Evolutionary conservation across 2,329 filamentous ascomycete genomes (phyloP), one percentile per base, ranked within the genome.

Genomic region (Rachicladosporium sp.): DNA sequence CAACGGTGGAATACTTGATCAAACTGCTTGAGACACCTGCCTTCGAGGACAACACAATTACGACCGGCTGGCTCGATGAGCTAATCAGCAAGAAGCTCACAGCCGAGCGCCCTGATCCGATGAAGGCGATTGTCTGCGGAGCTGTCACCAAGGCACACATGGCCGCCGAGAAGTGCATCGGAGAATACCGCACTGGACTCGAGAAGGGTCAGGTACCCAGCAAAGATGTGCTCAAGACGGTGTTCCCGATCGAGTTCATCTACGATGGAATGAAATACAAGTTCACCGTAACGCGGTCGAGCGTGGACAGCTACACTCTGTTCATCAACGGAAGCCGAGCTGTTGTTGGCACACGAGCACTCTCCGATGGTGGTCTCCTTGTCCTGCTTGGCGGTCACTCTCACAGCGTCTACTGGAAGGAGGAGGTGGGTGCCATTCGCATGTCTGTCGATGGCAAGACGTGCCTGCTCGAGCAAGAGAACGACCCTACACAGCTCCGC

Each of bases 341-440:
- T 65, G 80, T 84, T 5, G 84, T 96, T 41, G 91, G 89, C 55
- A 83, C 98, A 40, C 83, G 91, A 53, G 82, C 88, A 36, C 76
- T 98, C 49, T 87, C 86, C 49, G 91, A 98, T 54, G 91, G 91
- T 61, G 91, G 91, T 61, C 76, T 98, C 8, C 74, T 98, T 41
- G 78, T 98, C 47, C 76, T 98, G 12, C 77, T 98, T 33, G 80
- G 82, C 55, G 91, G 91, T 45, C 85, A 86, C 63, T 93, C 85
- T 52, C 91, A 98, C 78, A 98, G 91, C 58, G 80, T 96, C 46
- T 98, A 98, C 77, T 98, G 91, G 91, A 96, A 96, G 68, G 91
- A 98, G 59, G 91, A 98, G 63, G 86, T 93, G 35, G 88, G 88
- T 42, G 91, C 89, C 30, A 95, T 91, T 37, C 88, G 91, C 61